phyloP scores from a whole-genome alignment of 2,329 filamentous ascomycete species.

The Arthrocladium fulminans region DNA sequence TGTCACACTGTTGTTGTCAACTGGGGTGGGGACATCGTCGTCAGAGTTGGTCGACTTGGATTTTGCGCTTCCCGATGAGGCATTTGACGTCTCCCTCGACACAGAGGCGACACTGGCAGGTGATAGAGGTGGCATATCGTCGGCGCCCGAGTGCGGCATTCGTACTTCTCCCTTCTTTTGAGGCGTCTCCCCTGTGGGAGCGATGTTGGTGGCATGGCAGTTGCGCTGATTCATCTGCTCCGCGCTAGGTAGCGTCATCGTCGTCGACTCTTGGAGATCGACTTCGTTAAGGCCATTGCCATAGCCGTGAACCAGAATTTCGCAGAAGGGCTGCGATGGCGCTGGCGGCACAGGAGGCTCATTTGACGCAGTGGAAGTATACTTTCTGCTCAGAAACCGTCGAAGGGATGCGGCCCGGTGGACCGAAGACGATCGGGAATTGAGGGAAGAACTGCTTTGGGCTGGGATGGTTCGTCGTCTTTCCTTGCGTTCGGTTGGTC shows the following conservation, averaged over 20 bases:
- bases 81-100: constrained; percentile 20
- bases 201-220: constrained; percentile 9
- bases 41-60: constrained; percentile 13
- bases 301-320: constrained; percentile 22
- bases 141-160: constrained; percentile 3
- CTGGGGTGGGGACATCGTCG: constrained; percentile 6
- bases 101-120: constrained; percentile 10
- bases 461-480: constrained; percentile 6
- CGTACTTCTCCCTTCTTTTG: constrained; percentile 3
- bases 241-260: constrained; percentile 7
- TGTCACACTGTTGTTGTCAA: constrained; percentile 9
- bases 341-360: constrained; percentile 1
- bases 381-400: constrained; percentile 9
- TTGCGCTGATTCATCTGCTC: constrained; percentile 6
- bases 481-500: not conserved
- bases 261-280: constrained; percentile 5
- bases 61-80: constrained; percentile 14
- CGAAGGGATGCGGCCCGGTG: constrained; percentile 15
- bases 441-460: not conserved
- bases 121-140: constrained; percentile 11
- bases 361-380: not conserved
- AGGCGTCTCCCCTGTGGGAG: constrained; percentile 11
- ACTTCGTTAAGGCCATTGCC: constrained; percentile 23
- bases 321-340: constrained; percentile 14
- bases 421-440: not conserved